Conservation (phyloP, 169 alveolate genomes). For the Eimeria acervulina region DNA sequence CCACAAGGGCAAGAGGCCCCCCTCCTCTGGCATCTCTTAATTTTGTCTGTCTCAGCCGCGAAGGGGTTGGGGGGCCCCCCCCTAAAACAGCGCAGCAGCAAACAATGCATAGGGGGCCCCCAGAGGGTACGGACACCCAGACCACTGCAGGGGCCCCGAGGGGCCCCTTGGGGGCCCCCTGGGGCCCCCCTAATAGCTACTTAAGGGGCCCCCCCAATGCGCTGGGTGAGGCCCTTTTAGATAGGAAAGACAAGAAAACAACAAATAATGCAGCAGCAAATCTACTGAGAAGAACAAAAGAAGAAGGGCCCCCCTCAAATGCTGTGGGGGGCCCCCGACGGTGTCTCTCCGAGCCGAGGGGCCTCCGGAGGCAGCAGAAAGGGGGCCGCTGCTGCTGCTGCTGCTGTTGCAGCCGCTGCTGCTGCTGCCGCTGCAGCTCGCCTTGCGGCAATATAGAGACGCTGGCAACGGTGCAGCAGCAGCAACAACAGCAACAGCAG, state of each 20-base stretch:
- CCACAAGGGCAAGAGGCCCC: neutral
- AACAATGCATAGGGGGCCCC: neutral
- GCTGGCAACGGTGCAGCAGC: neutral
- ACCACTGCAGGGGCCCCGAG: neutral
- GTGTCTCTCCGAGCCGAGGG: neutral
- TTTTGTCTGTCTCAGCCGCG: conserved; percentile 2
- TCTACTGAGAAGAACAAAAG: neutral
- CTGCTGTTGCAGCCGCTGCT: conserved; percentile 31
- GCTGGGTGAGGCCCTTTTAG: neutral
- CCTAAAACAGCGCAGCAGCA: neutral
- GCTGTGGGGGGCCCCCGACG: neutral
- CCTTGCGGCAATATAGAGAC: neutral
- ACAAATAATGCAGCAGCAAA: neutral
- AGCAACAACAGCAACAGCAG: neutral
- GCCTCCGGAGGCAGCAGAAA: conserved; percentile 1
- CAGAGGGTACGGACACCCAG: neutral
- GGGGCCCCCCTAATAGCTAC: neutral
- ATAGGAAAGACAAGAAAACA: neutral
- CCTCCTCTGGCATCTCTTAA: neutral
- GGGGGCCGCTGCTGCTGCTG: neutral
- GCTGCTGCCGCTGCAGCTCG: conserved; percentile 23
- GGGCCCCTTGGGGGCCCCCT: neutral
- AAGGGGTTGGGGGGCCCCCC: neutral
- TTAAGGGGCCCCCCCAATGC: neutral
- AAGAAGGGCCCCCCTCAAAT: neutral